Evolutionary conservation across 345 rosid species (phyloP).

Genomic region (Firmiana major): DNA sequence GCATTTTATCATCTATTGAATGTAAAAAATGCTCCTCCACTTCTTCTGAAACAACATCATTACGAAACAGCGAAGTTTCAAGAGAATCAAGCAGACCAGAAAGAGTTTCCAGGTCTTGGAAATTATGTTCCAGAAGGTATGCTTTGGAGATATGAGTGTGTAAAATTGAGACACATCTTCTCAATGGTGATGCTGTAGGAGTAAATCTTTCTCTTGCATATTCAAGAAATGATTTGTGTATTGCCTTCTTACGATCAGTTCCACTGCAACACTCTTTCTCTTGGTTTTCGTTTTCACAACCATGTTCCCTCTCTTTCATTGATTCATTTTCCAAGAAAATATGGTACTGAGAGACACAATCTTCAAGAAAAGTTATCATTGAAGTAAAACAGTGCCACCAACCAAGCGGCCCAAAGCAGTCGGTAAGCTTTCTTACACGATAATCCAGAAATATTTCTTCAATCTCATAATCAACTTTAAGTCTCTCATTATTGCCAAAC

Average conservation of each 20-base stretch:
- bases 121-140: constrained; percentile 19
- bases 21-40: constrained; percentile 24
- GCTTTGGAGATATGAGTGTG: constrained; percentile 29
- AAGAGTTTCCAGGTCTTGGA: constrained; percentile 13
- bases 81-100: constrained; percentile 24
- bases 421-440: constrained; percentile 31
- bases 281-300: constrained; percentile 10
- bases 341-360: constrained; percentile 22
- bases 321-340: constrained; percentile 25
- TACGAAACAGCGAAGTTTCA: constrained; percentile 10
- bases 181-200: constrained; percentile 1
- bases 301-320: neutral
- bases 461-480: constrained; percentile 24
- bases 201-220: constrained; percentile 23
- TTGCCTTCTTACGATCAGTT: neutral
- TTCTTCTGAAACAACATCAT: constrained; percentile 20
- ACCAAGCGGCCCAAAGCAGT: constrained; percentile 21
- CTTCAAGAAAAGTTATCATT: constrained; percentile 26
- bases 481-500: constrained; percentile 42
- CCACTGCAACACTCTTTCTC: neutral
- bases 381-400: constrained; percentile 32
- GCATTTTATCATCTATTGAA: neutral
- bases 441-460: constrained; percentile 39
- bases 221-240: constrained; percentile 25
- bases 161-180: constrained; percentile 22